These are phyloP conservation scores for Fusarium sambucinum DNA, from an alignment of 2,329 filamentous ascomycete genomes.

Conservation along the genomic window DNA sequence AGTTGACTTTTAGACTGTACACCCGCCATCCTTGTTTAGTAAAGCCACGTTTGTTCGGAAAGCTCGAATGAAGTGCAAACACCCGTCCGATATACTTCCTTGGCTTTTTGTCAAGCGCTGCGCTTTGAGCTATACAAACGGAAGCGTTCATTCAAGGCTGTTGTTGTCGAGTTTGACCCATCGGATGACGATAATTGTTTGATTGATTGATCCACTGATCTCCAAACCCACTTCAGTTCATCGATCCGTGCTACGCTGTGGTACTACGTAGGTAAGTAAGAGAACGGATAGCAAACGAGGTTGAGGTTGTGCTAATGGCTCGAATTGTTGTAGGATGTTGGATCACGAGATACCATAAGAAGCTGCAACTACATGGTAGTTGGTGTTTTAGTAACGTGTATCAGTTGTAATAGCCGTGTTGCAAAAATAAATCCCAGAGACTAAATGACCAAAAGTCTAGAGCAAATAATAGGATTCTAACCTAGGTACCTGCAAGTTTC, in stretches of 20 bases:
- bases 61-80: not conserved
- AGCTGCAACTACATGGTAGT: not conserved
- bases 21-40: not conserved
- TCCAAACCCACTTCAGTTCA: conserved; percentile 7
- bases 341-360: not conserved
- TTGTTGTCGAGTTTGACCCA: not conserved
- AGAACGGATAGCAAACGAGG: not conserved
- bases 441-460: not conserved
- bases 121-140: not conserved
- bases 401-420: not conserved
- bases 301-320: not conserved
- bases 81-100: not conserved
- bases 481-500: too few relatives aligned
- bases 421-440: not conserved
- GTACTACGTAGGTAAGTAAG: not conserved
- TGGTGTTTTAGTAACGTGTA: not conserved
- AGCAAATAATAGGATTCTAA: not conserved
- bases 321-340: not conserved
- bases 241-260: conserved; percentile 1
- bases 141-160: not conserved
- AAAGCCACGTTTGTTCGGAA: not conserved
- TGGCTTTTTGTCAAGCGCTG: not conserved
- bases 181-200: not conserved
- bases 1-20: not conserved
- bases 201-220: conserved; percentile 11